Conservation (phyloP, 331 rosid genomes). For the Rhamnella rubrinervis region DNA sequence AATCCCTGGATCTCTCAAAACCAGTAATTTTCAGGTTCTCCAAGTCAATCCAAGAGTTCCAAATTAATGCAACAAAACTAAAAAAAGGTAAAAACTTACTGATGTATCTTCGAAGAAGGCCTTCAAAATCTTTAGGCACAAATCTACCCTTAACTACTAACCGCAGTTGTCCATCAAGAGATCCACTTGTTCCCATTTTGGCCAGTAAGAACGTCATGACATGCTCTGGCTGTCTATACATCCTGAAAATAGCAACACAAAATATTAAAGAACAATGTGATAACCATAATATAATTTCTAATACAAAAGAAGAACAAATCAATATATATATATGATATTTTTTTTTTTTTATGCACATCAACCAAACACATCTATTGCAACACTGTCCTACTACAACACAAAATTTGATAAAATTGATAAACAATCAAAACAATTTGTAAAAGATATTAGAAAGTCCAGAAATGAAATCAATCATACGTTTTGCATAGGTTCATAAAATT, state of each 20-base stretch:
- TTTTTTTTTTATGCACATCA: too few relatives aligned
- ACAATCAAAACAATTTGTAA: not conserved
- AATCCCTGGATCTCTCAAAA: not conserved
- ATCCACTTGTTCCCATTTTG: slow-evolving; percentile 88
- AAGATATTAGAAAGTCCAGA: not conserved
- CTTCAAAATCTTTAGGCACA: slow-evolving; percentile 88
- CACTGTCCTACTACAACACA: not conserved
- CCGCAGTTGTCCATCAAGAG: slow-evolving; percentile 89
- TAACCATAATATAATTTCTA: not conserved
- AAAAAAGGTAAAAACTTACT: slow-evolving; percentile 43
- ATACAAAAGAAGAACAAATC: too few relatives aligned
- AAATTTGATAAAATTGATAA: too few relatives aligned
- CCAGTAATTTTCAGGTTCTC: too few relatives aligned
- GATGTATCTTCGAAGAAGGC: slow-evolving; percentile 78
- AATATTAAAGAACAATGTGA: not conserved
- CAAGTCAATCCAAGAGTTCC: not conserved
- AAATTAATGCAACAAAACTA: too few relatives aligned
- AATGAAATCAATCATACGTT: slow-evolving; percentile 43
- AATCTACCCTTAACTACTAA: slow-evolving; percentile 93
- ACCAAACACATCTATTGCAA: too few relatives aligned
- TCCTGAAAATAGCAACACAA: slow-evolving; percentile 33
- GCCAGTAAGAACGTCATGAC: slow-evolving; percentile 88
- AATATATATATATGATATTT: too few relatives aligned
- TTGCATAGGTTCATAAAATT: slow-evolving; percentile 93
- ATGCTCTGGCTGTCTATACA: slow-evolving; percentile 92